These are phyloP conservation scores for Teratosphaeria destructans DNA, from an alignment of 2,329 filamentous ascomycete species.

Conservation along the genomic window DNA sequence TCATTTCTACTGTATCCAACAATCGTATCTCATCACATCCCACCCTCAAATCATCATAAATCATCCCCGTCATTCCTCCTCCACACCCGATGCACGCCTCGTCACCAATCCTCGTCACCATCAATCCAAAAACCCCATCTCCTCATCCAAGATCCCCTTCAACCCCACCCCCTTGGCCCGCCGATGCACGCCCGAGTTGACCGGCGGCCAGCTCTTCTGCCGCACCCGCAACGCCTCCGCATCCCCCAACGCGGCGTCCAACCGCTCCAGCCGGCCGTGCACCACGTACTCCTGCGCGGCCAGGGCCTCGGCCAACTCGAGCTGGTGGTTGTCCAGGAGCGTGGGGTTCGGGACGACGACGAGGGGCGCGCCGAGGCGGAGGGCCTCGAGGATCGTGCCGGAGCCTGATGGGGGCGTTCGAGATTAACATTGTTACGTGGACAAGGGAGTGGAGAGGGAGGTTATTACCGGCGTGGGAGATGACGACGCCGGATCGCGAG, in stretches of 20 bases:
- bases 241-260: slow-evolving; percentile 37
- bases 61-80: too few relatives aligned
- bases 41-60: too few relatives aligned
- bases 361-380: slow-evolving; percentile 63
- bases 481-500: slow-evolving; percentile 57
- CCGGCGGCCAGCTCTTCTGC: slow-evolving; percentile 41
- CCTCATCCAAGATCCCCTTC: slow-evolving; percentile 45
- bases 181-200: slow-evolving; percentile 34
- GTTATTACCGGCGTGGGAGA: slow-evolving; percentile 74
- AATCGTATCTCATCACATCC: too few relatives aligned
- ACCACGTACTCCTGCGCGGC: slow-evolving; percentile 65
- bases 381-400: slow-evolving; percentile 75
- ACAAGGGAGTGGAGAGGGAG: neutral
- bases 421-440: neutral
- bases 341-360: slow-evolving; percentile 78
- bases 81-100: too few relatives aligned
- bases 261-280: slow-evolving; percentile 53
- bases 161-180: slow-evolving; percentile 30
- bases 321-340: slow-evolving; percentile 83
- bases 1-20: too few relatives aligned
- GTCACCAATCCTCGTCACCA: neutral
- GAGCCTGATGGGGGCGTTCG: slow-evolving; percentile 50
- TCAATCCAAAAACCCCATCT: slow-evolving; percentile 46
- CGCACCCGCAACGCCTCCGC: slow-evolving; percentile 37
- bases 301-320: slow-evolving; percentile 71